Base-by-base conservation (phyloP, 805 yeast genomes). In the Peterozyma xylosa region DNA sequence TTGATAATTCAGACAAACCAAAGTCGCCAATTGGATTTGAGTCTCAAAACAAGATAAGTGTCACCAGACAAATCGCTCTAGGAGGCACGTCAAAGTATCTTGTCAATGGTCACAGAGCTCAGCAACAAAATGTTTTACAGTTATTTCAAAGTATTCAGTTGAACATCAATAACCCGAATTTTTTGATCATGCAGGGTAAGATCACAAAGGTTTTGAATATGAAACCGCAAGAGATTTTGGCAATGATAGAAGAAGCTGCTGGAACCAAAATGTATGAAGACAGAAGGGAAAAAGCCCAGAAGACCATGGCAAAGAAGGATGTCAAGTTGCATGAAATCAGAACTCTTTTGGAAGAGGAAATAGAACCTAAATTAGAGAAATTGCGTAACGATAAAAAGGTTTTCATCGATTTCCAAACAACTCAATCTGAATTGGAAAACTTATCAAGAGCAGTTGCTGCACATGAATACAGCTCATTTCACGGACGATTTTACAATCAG, bases 171-270 rank as follows among this genome's bases (percentile, higher is more conserved):
- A 93, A 91, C 58, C 99, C 99, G 30, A 93, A 93, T 60, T 93
- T 93, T 64, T 73, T 93, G 53, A 93, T 93, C 56, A 93, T 95
- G 99, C 99, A 93, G 65, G 99, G 99, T 48, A 87, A 89, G 59
- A 93, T 95, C 65, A 95, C 99, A 32, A 91, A 93, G 61, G 97
- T 93, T 50, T 73, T 93, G 55, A 93, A 93, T 61, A 93, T 93
- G 98, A 88, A 86, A 54, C 95, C 99, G 1, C 68, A 78, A 1
- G 98, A 93, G 61, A 86, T 91, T 36, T 64, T 93, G 50, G 82
- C 96, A 4, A 71, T 93, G 52, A 88, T 93, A 43, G 99, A 93
- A 63, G 99, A 93, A 64, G 99, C 99, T 0, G 96, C 99, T 0
- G 99, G 99, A 5, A 93, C 99, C 0, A 80, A 91, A 50, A 86